Evolutionary conservation across 2,329 filamentous ascomycete species (phyloP), one percentile per base, ranked within the genome.

Genomic region (Ascochyta pisi): DNA sequence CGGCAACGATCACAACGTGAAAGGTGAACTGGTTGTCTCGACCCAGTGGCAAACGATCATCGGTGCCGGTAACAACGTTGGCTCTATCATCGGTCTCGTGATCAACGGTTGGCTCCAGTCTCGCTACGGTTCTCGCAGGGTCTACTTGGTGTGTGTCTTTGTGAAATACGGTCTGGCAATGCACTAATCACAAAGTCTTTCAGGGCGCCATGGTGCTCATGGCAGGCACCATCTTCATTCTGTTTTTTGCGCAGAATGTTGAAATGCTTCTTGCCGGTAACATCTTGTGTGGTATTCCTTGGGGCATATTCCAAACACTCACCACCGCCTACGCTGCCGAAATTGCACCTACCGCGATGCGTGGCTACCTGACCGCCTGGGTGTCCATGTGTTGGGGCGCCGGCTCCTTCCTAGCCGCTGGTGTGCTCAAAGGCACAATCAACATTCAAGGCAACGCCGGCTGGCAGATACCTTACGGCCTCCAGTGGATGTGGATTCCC

Each of bases 351-450:
- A 74, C 35, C 72, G 77, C 63, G 29, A 81, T 90, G 50, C 84
- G 88, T 57, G 86, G 75, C 34, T 67, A 69, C 31, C 49, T 71
- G 12, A 68, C 68, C 2, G 88, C 86, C 6, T 90, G 88, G 59
- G 84, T 89, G 73, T 89, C 89, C 75, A 85, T 88, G 65, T 90
- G 88, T 79, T 90, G 87, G 87, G 87, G 86, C 16, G 77, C 90
- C 35, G 88, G 88, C 13, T 87, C 90, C 71, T 80, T 88, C 58
- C 85, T 90, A 44, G 86, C 84, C 26, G 86, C 88, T 51, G 87
- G 86, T 12, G 87, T 89, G 54, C 85, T 90, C 64, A 84, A 84
- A 71, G 81, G 22, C 44, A 54, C 31, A 7, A 42, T 54, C 16
- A 27, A 16, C 24, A 37, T 48, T 9, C 1, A 37, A 10, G 85